Conservation (phyloP, 2,329 filamentous ascomycete species). For the Bipolaris oryzae region DNA sequence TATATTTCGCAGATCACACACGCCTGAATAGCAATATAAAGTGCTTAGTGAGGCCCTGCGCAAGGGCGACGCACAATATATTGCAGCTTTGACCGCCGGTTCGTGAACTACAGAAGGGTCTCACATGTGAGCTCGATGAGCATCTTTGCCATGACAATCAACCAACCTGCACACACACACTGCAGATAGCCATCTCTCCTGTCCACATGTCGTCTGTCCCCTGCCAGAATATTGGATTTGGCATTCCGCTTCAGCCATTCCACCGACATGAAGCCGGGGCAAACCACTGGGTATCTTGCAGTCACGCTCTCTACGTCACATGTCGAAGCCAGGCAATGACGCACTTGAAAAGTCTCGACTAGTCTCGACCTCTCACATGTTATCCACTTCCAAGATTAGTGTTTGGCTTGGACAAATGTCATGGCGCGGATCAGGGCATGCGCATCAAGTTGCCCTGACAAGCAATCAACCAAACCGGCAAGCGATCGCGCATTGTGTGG, state of each 20-base stretch:
- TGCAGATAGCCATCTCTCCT: background rate
- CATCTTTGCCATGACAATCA: background rate
- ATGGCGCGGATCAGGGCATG: background rate
- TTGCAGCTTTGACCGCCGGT: conserved; percentile 19
- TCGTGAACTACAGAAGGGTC: conserved; percentile 13
- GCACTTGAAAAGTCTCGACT: background rate
- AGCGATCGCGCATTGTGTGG: conserved; percentile 18
- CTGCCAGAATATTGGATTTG: background rate
- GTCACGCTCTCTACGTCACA: background rate
- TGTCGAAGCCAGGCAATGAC: conserved; percentile 4
- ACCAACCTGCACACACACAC: background rate
- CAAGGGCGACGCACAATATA: conserved; percentile 19
- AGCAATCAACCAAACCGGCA: conserved; percentile 3
- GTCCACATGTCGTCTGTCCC: background rate
- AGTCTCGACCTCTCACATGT: conserved; percentile 8
- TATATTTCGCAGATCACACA: conserved; percentile 27
- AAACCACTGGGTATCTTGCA: background rate
- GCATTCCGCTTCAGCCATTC: conserved; percentile 4
- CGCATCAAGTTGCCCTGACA: conserved; percentile 5
- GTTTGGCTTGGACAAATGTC: background rate
- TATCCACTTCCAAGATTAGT: conserved; percentile 3
- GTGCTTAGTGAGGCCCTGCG: conserved; percentile 15
- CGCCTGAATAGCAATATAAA: conserved; percentile 16
- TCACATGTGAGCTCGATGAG: conserved; percentile 2
- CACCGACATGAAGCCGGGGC: conserved; percentile 6